A percentile compares a stretch with the other conserved stretches of the same genome.
These are phyloP conservation scores for Talaromyces borbonicus DNA, from an alignment of 495 filamentous ascomycete genomes.

Conservation along the genomic window DNA sequence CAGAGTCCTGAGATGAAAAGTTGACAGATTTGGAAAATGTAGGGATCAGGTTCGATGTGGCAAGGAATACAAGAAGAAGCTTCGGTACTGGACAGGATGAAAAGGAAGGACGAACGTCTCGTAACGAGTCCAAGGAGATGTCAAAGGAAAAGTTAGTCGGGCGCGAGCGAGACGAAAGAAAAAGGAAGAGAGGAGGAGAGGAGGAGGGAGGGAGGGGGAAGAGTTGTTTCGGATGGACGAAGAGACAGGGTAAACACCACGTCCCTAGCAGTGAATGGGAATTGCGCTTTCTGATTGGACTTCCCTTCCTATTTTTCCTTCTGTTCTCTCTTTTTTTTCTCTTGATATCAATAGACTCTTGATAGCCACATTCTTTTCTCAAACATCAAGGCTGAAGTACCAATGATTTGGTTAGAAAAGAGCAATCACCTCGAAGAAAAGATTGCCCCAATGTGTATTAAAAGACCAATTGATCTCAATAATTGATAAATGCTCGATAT, in stretches of 20 bases:
- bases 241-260: neutral
- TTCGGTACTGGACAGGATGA: neutral
- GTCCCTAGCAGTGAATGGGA: neutral
- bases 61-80: neutral
- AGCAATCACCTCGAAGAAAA: conserved; percentile 1
- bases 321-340: neutral
- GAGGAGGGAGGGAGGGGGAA: neutral
- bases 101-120: neutral
- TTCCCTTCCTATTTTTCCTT: too few species aligned
- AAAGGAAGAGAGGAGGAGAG: neutral
- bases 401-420: neutral
- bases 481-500: too few species aligned
- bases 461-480: too few species aligned
- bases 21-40: neutral
- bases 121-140: too few species aligned
- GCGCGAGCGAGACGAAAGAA: neutral
- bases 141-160: neutral
- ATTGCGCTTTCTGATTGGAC: neutral
- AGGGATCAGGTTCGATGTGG: neutral
- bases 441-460: too few species aligned
- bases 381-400: too few species aligned
- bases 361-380: neutral
- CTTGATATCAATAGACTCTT: neutral
- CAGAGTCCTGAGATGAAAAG: neutral
- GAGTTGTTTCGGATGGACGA: neutral